Evolutionary conservation across 495 filamentous ascomycete genomes (phyloP).

Genomic region (Penicillium parvum): DNA sequence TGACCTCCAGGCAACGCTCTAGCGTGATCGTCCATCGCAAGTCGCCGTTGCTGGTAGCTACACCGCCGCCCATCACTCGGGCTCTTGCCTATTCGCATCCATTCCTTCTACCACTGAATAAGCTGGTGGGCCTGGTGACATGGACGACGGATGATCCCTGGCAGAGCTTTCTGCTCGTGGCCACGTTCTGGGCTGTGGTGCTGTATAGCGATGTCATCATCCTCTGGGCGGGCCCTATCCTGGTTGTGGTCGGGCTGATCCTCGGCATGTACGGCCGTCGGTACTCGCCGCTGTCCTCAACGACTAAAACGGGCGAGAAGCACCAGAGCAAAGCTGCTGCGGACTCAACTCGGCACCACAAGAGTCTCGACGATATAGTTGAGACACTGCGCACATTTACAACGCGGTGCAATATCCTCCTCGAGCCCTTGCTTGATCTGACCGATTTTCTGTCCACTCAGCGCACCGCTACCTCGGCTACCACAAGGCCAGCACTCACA

Average conservation of each 20-base stretch:
- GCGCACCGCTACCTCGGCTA: conserved; percentile 83
- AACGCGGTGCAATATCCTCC: conserved; percentile 80
- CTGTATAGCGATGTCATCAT: conserved; percentile 82
- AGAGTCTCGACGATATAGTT: conserved; percentile 94
- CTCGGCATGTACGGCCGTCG: conserved; percentile 88
- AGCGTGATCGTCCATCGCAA: conserved; percentile 96
- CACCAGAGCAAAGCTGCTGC: conserved; percentile 44
- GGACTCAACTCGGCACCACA: conserved; percentile 66
- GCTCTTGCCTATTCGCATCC: conserved; percentile 92
- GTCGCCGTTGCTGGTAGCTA: conserved; percentile 86
- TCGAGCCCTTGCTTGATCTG: conserved; percentile 80
- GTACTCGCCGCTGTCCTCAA: conserved; percentile 85
- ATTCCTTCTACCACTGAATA: conserved; percentile 83
- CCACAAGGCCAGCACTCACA: conserved; percentile 86
- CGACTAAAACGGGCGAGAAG: conserved; percentile 65
- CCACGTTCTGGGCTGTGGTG: conserved; percentile 76
- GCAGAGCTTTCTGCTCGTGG: conserved; percentile 91
- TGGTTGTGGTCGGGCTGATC: conserved; percentile 74
- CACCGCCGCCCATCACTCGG: conserved; percentile 87
- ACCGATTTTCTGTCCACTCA: conserved; percentile 94
- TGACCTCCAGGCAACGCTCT: conserved; percentile 71
- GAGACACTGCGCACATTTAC: conserved; percentile 87
- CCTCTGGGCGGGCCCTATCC: conserved; percentile 73
- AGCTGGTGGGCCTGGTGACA: conserved; percentile 74
- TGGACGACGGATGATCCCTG: conserved; percentile 93